These are phyloP conservation scores for Cyphellophora attinorum DNA, from an alignment of 2,329 filamentous ascomycete species.

Conservation along the genomic window DNA sequence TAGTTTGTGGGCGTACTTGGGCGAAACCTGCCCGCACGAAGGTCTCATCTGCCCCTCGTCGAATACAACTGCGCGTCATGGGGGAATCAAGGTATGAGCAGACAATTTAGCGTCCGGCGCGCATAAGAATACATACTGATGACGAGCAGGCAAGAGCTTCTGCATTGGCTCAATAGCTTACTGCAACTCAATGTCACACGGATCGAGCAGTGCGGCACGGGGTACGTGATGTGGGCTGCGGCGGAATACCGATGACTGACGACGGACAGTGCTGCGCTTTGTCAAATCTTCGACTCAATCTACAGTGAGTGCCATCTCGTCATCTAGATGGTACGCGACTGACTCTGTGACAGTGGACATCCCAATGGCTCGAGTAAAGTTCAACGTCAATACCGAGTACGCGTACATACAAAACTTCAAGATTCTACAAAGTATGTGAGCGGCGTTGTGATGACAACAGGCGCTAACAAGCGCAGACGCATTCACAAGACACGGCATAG, in stretches of 20 bases:
- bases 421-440: slow-evolving; percentile 74
- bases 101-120: slow-evolving; percentile 1
- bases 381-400: slow-evolving; percentile 96
- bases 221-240: slow-evolving; percentile 65
- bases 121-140: too few relatives aligned
- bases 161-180: slow-evolving; percentile 94
- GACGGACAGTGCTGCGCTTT: slow-evolving; percentile 56
- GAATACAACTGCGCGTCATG: too few relatives aligned
- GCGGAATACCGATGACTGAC: slow-evolving; percentile 13
- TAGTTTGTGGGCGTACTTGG: too few relatives aligned
- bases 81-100: slow-evolving; percentile 52
- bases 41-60: too few relatives aligned
- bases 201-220: slow-evolving; percentile 97
- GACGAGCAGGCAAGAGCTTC: slow-evolving; percentile 72
- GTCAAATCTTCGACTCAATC: slow-evolving; percentile 97
- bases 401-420: slow-evolving; percentile 99
- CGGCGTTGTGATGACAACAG: neutral
- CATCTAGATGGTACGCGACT: neutral
- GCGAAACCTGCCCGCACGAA: too few relatives aligned
- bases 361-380: slow-evolving; percentile 92
- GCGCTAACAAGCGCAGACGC: slow-evolving; percentile 40
- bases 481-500: slow-evolving; percentile 78
- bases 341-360: slow-evolving; percentile 56
- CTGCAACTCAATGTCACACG: slow-evolving; percentile 97
- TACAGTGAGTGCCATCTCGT: slow-evolving; percentile 50